Evolutionary conservation across 768 basidiomycete species (phyloP), one percentile per base, ranked within the genome.

Genomic region (Trichaptum fuscoviolaceum): DNA sequence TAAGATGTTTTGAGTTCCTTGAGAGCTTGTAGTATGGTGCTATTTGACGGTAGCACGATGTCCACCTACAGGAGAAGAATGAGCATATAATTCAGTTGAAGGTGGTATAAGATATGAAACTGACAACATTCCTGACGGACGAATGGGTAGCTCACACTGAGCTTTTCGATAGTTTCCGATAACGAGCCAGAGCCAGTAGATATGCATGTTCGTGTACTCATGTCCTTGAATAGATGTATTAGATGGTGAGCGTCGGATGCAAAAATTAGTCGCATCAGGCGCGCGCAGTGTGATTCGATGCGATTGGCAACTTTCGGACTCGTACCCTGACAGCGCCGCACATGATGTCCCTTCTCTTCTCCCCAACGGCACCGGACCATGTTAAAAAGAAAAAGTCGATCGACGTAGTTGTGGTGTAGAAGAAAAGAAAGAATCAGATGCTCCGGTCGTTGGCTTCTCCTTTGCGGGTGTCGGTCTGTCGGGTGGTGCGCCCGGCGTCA

Each of bases 11-110:
- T 72, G 2, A 89, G 75, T 1, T 74, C 71, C 10, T 74, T 69
- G 24, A 91, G 78, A 4, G 72, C 71, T 9, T 72, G 67, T 62
- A 84, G 78, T 35, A 84, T 77, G 0, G 67, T 68, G 36, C 72
- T 69, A 59, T 79, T 73, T 4, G 84, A 80, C 1, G 89, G 83
- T 64, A 89, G 85, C 25, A 90, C 74, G 58, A 90, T 64, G 71
- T 92, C 88, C 65, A 92, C 73, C 89, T 91, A 73, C 67, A 30
- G 15, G 42, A 35, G 57, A 25, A 10, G 17, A 20, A 58, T 18
- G 25, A 63, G 64, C 17, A 59, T 58, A 18, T 58, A 57, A 36
- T 52, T 52, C 42, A 52, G 42, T 20, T 20, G 17, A n/a, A 24
- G 34, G 60, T 57, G 9, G 57, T 24, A 27, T 35, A 58, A 65